phyloP scores from a whole-genome alignment of 257 asterid species.

The Haberlea rhodopensis region DNA sequence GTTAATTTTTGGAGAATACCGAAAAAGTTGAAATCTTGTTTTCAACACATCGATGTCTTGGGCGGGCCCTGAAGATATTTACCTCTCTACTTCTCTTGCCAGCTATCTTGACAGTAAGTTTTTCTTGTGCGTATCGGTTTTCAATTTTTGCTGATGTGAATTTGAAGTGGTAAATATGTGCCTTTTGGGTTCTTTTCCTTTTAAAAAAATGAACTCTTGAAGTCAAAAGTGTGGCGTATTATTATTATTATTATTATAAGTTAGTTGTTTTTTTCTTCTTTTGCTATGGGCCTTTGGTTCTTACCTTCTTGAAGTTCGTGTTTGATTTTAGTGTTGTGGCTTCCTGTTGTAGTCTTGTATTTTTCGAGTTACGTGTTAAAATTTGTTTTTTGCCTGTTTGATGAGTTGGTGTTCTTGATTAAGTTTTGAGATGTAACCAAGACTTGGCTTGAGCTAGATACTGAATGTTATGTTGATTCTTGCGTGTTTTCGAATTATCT shows the following conservation, averaged over 20 bases:
- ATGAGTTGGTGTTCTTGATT: background rate
- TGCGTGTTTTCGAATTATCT: background rate
- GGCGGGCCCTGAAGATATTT: slow-evolving; percentile 93
- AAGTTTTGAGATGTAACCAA: background rate
- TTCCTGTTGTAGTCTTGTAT: background rate
- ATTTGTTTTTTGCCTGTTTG: background rate
- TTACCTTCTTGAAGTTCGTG: too few species aligned
- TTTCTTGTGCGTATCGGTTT: slow-evolving; percentile 7
- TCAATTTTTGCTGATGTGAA: background rate
- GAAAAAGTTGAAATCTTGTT: slow-evolving; percentile 41
- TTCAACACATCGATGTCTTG: slow-evolving; percentile 71
- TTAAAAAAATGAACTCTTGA: background rate
- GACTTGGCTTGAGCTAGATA: too few species aligned
- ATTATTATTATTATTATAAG: too few species aligned
- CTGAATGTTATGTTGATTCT: background rate
- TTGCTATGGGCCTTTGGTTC: background rate
- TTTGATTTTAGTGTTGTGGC: background rate
- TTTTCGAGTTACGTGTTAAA: background rate
- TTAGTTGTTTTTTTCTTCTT: background rate
- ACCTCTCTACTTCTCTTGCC: slow-evolving; percentile 95
- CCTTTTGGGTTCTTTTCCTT: background rate
- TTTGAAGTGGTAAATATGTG: background rate
- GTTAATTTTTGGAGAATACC: slow-evolving; percentile 43
- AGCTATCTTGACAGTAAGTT: slow-evolving; percentile 94
- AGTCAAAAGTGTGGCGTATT: background rate